These are phyloP conservation scores for Metarhizium rileyi DNA, from an alignment of 2,329 filamentous ascomycete species.

Conservation along the genomic window DNA sequence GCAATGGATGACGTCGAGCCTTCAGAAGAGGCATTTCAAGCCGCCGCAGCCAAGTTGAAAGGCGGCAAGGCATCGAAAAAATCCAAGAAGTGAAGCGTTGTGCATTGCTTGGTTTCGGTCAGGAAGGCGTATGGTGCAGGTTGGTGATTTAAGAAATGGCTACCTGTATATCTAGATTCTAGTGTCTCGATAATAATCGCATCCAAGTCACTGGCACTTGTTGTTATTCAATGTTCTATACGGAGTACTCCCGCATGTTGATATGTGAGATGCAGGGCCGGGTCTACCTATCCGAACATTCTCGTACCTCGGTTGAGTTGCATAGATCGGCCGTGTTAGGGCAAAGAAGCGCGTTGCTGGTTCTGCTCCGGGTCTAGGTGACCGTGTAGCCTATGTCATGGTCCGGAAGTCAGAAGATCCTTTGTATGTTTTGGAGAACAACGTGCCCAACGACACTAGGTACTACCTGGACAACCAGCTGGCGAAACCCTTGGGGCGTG, in stretches of 20 bases:
- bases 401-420: constrained; percentile 94
- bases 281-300: no score
- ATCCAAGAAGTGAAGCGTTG: not conserved
- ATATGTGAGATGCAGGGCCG: no score
- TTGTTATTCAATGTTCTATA: no score
- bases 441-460: constrained; percentile 93
- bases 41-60: constrained; percentile 39
- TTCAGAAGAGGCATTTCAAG: constrained; percentile 51
- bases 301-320: no score
- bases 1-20: constrained; percentile 50
- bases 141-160: not conserved
- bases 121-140: constrained; percentile 3
- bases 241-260: no score
- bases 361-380: constrained; percentile 83
- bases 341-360: constrained; percentile 97
- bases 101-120: not conserved
- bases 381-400: constrained; percentile 98
- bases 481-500: constrained; percentile 83
- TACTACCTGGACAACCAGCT: constrained; percentile 99
- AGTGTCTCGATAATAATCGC: no score
- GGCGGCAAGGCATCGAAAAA: constrained; percentile 13
- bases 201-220: no score
- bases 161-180: no score
- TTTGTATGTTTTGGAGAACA: constrained; percentile 94
- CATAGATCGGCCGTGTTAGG: no score